Conservation (phyloP, 192 early-diverging fungal species). For the Backusella luteola region DNA sequence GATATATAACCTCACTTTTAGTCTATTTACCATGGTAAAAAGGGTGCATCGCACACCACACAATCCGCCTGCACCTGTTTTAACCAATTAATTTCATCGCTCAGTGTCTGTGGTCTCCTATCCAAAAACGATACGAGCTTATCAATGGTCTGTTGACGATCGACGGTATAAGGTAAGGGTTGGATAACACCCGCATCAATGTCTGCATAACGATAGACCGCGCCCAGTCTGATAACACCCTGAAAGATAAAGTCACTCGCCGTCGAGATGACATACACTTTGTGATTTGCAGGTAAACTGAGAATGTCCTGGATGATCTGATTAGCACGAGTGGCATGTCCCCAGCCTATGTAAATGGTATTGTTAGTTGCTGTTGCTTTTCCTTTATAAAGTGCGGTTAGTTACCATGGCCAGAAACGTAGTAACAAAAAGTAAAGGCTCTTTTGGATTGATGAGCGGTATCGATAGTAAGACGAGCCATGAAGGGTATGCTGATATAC, state of each 20-base stretch:
- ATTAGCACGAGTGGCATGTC: conserved; percentile 59
- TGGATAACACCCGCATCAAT: conserved; percentile 65
- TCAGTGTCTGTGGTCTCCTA: conserved; percentile 37
- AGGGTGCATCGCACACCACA: conserved; percentile 56
- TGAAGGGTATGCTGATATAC: not conserved
- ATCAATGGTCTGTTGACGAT: conserved; percentile 53
- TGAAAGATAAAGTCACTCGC: conserved; percentile 59
- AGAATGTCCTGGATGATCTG: conserved; percentile 55
- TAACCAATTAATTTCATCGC: conserved; percentile 51
- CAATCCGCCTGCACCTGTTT: conserved; percentile 49
- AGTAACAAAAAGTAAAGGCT: conserved; percentile 52
- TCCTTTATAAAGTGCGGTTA: not conserved
- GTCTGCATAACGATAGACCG: conserved; percentile 52
- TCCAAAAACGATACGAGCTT: conserved; percentile 47
- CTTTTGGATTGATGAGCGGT: conserved; percentile 12
- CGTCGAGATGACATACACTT: conserved; percentile 53
- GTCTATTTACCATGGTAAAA: conserved; percentile 50
- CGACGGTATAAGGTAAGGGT: conserved; percentile 57
- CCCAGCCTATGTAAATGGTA: conserved; percentile 43
- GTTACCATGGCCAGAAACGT: conserved; percentile 59
- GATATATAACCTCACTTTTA: not conserved
- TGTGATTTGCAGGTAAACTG: conserved; percentile 40
- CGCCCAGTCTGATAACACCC: conserved; percentile 46
- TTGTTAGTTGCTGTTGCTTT: not conserved
- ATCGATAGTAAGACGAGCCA: conserved; percentile 22